These are phyloP conservation scores for Blastobotrys petasosporus DNA, from an alignment of 1,139 yeast species.

Conservation along the genomic window DNA sequence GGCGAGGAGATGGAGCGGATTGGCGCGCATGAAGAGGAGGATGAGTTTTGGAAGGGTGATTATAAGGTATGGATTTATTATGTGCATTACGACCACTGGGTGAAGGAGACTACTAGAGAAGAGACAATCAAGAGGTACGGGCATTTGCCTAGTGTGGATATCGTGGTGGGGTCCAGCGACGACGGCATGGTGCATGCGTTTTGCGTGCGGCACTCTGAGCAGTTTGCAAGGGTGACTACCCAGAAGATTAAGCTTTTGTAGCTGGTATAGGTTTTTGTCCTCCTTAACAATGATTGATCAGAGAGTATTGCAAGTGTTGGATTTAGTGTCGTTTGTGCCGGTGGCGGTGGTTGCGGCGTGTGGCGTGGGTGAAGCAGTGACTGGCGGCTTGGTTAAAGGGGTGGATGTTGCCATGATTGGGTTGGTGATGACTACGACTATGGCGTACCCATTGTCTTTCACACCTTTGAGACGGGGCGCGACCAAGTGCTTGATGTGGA, in stretches of 20 bases:
- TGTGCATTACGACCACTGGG: conserved; percentile 59
- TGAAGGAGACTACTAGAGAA: conserved; percentile 43
- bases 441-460: no score
- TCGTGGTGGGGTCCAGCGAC: conserved; percentile 30
- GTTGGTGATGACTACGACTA: no score
- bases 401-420: not conserved
- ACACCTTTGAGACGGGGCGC: no score
- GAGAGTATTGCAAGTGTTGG: not conserved
- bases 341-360: not conserved
- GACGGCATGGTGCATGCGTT: conserved; percentile 47
- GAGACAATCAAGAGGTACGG: conserved; percentile 38
- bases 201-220: conserved; percentile 49
- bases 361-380: not conserved
- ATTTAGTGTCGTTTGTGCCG: not conserved
- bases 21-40: conserved; percentile 36
- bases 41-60: conserved; percentile 42
- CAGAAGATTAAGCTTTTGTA: not conserved
- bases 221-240: conserved; percentile 38
- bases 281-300: not conserved
- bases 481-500: no score
- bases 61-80: conserved; percentile 49
- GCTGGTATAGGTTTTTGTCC: not conserved
- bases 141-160: conserved; percentile 30
- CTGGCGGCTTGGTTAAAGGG: not conserved
- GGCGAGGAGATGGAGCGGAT: conserved; percentile 51